Percentiles rank a stretch among this genome's conserved stretches.
Evolutionary conservation across 2,329 filamentous ascomycete species (phyloP).

Genomic region (Ceratocystis harringtonii): DNA sequence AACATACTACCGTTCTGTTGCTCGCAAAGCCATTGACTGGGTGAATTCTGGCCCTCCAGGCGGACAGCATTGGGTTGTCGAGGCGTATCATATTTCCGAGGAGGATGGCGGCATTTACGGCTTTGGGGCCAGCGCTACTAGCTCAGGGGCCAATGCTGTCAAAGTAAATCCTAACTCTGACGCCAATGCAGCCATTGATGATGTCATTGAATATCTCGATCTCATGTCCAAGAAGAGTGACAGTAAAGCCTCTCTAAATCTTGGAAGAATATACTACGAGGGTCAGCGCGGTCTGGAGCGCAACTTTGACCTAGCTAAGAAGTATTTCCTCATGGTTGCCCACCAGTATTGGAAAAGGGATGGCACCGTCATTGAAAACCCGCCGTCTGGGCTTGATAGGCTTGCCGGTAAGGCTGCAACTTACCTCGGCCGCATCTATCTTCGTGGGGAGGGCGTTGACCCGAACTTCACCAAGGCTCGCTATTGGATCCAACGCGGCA

Average conservation of each 20-base stretch:
- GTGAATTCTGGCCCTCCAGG: slow-evolving; percentile 82
- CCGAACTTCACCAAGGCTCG: slow-evolving; percentile 64
- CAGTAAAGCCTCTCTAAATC: slow-evolving; percentile 68
- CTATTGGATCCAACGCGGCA: slow-evolving; percentile 71
- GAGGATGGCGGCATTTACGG: slow-evolving; percentile 87
- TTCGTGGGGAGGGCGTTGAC: slow-evolving; percentile 70
- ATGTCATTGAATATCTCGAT: slow-evolving; percentile 88
- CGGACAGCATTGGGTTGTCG: slow-evolving; percentile 59
- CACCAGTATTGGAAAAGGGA: slow-evolving; percentile 69
- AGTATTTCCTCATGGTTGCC: slow-evolving; percentile 67
- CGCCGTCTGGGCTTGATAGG: slow-evolving; percentile 57
- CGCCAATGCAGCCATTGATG: slow-evolving; percentile 72
- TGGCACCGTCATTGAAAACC: slow-evolving; percentile 56
- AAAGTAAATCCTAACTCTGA: slow-evolving; percentile 60
- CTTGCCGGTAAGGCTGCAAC: slow-evolving; percentile 71
- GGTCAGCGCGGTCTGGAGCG: slow-evolving; percentile 60
- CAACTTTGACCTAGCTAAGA: slow-evolving; percentile 58
- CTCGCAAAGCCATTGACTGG: slow-evolving; percentile 82
- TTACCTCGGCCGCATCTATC: slow-evolving; percentile 75
- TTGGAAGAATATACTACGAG: slow-evolving; percentile 79
- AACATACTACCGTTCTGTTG: slow-evolving; percentile 81
- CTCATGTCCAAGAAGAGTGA: slow-evolving; percentile 83
- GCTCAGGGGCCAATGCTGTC: slow-evolving; percentile 68
- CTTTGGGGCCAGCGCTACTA: slow-evolving; percentile 81
- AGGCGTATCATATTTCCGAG: slow-evolving; percentile 77